Evolutionary conservation across 2,329 filamentous ascomycete species (phyloP).

Genomic region (Fusarium tjaetaba): DNA sequence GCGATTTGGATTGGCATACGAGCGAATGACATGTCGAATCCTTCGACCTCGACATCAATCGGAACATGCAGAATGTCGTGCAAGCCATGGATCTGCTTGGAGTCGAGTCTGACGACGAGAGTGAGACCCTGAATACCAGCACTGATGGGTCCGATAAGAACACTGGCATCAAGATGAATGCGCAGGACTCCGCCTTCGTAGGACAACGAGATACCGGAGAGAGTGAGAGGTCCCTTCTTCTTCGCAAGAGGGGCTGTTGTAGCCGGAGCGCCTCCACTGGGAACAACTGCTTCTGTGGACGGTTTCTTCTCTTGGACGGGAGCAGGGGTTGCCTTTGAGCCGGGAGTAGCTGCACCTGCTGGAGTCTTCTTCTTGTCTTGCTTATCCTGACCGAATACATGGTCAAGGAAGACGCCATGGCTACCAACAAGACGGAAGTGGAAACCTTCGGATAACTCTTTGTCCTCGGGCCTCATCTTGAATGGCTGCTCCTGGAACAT

Average conservation of each 20-base stretch:
- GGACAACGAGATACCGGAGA: not conserved
- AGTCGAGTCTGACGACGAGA: accelerated
- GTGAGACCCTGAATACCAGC: not conserved
- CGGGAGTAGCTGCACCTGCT: accelerated
- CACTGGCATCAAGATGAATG: not conserved
- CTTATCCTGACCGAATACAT: not conserved
- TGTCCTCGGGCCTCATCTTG: not conserved
- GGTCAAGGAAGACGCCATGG: not conserved
- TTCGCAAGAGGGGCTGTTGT: accelerated
- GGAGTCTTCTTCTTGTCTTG: accelerated
- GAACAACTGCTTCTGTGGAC: accelerated
- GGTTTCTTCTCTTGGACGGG: accelerated
- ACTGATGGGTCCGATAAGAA: not conserved
- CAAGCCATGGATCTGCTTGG: accelerated
- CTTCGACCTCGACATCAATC: accelerated
- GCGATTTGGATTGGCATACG: not conserved
- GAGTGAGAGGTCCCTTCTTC: not conserved
- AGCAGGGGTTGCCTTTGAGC: accelerated
- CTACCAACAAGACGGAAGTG: not conserved
- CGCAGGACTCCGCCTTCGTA: accelerated
- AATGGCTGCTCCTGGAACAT: not conserved
- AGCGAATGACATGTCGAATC: accelerated
- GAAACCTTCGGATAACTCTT: accelerated
- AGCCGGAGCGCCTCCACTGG: accelerated
- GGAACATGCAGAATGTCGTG: accelerated